Evolutionary conservation across 1,139 yeast species (phyloP).

Genomic region (Yamadazyma sp.): DNA sequence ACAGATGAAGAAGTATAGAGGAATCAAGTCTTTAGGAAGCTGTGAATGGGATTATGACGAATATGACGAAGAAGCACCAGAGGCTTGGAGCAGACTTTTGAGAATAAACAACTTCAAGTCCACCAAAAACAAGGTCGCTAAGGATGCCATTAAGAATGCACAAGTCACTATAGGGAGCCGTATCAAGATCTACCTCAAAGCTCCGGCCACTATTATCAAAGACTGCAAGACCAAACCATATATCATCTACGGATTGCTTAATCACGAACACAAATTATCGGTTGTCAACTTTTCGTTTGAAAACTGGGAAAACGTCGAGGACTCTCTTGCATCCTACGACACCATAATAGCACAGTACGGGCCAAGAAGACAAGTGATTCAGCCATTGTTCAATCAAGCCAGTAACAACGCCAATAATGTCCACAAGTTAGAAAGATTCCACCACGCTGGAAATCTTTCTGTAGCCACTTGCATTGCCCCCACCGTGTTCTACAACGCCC

Average conservation of each 20-base stretch:
- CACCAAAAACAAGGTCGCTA: conserved; percentile 66
- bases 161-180: conserved; percentile 67
- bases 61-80: conserved; percentile 70
- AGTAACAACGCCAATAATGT: conserved; percentile 80
- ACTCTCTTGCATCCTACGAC: conserved; percentile 81
- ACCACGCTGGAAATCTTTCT: conserved; percentile 70
- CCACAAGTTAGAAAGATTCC: conserved; percentile 80
- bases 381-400: conserved; percentile 82
- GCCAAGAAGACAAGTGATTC: conserved; percentile 81
- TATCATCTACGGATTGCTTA: conserved; percentile 68
- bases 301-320: conserved; percentile 85
- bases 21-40: conserved; percentile 76
- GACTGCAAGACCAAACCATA: conserved; percentile 40
- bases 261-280: conserved; percentile 84
- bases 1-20: conserved; percentile 75
- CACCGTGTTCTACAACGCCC: conserved; percentile 79
- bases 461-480: conserved; percentile 92
- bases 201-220: conserved; percentile 58
- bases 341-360: conserved; percentile 87
- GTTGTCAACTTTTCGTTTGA: conserved; percentile 79
- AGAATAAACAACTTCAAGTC: conserved; percentile 78
- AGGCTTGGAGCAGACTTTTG: conserved; percentile 72
- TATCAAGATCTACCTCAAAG: conserved; percentile 59
- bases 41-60: conserved; percentile 91
- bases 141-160: conserved; percentile 58